A percentile compares a stretch with the other conserved stretches of the same genome.
Evolutionary conservation across 2,329 filamentous ascomycete species (phyloP).

Genomic region (Xylariaceae sp.): DNA sequence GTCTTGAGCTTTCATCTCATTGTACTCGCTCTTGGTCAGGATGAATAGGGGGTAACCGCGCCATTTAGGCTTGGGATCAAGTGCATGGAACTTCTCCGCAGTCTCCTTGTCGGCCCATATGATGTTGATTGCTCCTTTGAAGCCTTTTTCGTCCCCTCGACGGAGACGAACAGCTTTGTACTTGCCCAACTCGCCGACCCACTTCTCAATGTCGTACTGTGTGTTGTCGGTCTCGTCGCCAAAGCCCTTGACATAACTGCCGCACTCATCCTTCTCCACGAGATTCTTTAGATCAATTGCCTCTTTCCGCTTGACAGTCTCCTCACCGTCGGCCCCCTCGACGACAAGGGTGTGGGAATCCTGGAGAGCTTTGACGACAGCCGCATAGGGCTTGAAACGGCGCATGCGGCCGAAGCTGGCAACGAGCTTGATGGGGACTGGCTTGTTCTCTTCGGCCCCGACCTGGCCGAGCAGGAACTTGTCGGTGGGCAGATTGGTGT

Average conservation of each 20-base stretch:
- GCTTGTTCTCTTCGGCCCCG: constrained; percentile 74
- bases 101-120: constrained; percentile 80
- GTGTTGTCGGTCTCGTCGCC: constrained; percentile 77
- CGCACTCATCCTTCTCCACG: constrained; percentile 65
- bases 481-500: constrained; percentile 68
- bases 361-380: constrained; percentile 78
- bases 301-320: constrained; percentile 73
- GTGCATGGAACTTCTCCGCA: constrained; percentile 72
- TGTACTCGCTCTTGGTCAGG: constrained; percentile 86
- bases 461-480: constrained; percentile 79
- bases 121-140: constrained; percentile 97
- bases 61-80: constrained; percentile 80
- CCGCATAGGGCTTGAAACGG: constrained; percentile 82
- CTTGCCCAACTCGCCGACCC: constrained; percentile 77
- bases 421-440: constrained; percentile 73
- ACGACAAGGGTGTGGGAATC: constrained; percentile 71
- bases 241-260: constrained; percentile 92
- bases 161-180: constrained; percentile 83
- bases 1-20: constrained; percentile 68
- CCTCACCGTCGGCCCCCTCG: constrained; percentile 66
- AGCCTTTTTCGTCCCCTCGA: constrained; percentile 60
- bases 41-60: constrained; percentile 74
- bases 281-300: constrained; percentile 59
- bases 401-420: constrained; percentile 94
- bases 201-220: constrained; percentile 91